Base-by-base conservation (phyloP, 495 filamentous ascomycete species). In the Apodospora peruviana region DNA sequence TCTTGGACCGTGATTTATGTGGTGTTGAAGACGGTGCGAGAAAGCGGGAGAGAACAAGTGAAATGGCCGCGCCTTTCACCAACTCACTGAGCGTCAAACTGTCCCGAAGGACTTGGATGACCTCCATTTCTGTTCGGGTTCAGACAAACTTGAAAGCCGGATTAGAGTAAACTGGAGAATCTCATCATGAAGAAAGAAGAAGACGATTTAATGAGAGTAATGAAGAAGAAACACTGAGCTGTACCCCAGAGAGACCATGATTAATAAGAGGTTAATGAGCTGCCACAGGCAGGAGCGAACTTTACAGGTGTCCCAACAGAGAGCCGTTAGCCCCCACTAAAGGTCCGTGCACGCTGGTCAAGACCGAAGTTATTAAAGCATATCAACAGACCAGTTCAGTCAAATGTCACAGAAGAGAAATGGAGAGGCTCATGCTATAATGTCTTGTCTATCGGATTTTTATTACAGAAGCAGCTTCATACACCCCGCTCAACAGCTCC, bases 101-200 rank as follows among this genome's bases (percentile, higher is more conserved):
- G 11, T 48, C 24, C 7, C 46, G 21, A 7, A 56, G 5, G 3
- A 45, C 5, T 18, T 45, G 40, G 27, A 56, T 8, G 25, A 23
- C 27, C 12, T 56, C 59, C 56, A 62, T 62, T 9, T n/a, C 34
- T 29, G 14, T 32, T n/a, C n/a, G n/a, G n/a, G n/a, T n/a, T n/a
- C n/a, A n/a, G n/a, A n/a, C n/a, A n/a, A n/a, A n/a, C n/a, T n/a
- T n/a, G n/a, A 32, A 32, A 32, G 7, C 27, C 27, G 14, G 7
- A 14, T 7, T 14, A 32, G 14, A 14, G 14, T 32, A 7, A 7
- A 32, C 27, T 32, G 27, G 27, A 32, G 27, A 32, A n/a, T n/a
- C n/a, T n/a, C n/a, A n/a, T n/a, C n/a, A n/a, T n/a, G n/a, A n/a
- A n/a, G n/a, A n/a, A n/a, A n/a, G n/a, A n/a, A n/a, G n/a, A n/a